These are phyloP conservation scores for Citrus hindsii DNA, from an alignment of 345 rosid genomes.

Conservation along the genomic window DNA sequence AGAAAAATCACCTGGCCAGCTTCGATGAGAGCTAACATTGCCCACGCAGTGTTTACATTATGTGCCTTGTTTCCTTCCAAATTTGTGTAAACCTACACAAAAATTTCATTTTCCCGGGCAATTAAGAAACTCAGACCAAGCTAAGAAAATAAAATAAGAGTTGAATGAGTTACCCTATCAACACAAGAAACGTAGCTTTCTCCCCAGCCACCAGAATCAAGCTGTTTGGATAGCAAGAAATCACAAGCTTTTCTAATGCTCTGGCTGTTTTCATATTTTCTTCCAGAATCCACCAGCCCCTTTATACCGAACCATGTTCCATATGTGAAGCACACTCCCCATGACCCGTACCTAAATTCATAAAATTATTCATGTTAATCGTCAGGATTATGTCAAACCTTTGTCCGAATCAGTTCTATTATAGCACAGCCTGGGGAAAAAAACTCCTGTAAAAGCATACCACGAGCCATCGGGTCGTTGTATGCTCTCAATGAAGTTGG, in stretches of 20 bases:
- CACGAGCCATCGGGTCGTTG: neutral
- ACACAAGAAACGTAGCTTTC: conserved; percentile 70
- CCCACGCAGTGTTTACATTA: conserved; percentile 71
- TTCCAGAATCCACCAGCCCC: conserved; percentile 48
- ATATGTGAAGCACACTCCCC: conserved; percentile 81
- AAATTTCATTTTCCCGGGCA: neutral
- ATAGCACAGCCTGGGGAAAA: neutral
- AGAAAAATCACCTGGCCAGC: conserved; percentile 51
- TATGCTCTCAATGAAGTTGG: neutral
- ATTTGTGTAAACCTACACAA: conserved; percentile 41
- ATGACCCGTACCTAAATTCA: conserved; percentile 57
- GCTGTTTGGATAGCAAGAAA: conserved; percentile 58
- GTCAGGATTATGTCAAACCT: too few relatives aligned
- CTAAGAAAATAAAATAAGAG: neutral
- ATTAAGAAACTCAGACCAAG: neutral
- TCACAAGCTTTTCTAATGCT: conserved; percentile 49
- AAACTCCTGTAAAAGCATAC: neutral
- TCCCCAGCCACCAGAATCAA: conserved; percentile 66
- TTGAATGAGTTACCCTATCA: conserved; percentile 29
- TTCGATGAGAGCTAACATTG: conserved; percentile 61
- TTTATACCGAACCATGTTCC: conserved; percentile 82
- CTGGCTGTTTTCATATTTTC: conserved; percentile 28
- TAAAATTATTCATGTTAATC: too few relatives aligned
- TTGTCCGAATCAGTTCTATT: neutral
- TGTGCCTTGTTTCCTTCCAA: conserved; percentile 46